Conservation (phyloP, 106 monocot species). For the Allium fistulosum region DNA sequence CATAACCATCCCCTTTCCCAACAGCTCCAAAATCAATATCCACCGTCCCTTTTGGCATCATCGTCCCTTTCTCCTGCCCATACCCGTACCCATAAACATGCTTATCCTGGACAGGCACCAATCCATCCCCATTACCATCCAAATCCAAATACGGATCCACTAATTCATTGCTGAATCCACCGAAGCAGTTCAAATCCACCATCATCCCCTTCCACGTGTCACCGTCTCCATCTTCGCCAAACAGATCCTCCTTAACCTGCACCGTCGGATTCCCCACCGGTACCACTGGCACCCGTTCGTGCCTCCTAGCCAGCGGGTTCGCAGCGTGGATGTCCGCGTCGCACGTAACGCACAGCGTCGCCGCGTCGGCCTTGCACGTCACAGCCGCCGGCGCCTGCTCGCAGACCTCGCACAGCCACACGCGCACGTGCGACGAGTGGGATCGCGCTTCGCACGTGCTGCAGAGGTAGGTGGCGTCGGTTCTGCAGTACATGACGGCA, state of each 20-base stretch:
- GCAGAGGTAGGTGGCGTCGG: constrained; percentile 56
- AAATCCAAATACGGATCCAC: constrained; percentile 18
- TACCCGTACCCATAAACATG: background rate
- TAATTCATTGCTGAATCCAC: background rate
- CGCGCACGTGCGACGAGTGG: constrained; percentile 60
- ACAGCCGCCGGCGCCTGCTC: constrained; percentile 50
- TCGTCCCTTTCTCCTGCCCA: background rate
- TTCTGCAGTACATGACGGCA: constrained; percentile 44
- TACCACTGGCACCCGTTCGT: constrained; percentile 40
- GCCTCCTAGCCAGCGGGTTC: constrained; percentile 58
- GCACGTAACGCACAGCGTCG: constrained; percentile 52
- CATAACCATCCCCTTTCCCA: background rate
- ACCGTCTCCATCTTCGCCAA: constrained; percentile 4
- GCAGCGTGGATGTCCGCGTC: constrained; percentile 68
- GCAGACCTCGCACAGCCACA: constrained; percentile 72
- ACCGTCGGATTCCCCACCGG: background rate
- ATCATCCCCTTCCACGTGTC: constrained; percentile 29
- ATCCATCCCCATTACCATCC: constrained; percentile 11
- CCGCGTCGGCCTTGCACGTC: constrained; percentile 74
- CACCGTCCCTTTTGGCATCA: background rate
- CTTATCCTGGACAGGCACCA: constrained; percentile 14
- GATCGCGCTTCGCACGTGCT: constrained; percentile 47
- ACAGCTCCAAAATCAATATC: constrained; percentile 21
- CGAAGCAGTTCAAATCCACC: constrained; percentile 20
- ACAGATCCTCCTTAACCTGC: no score